phyloP scores from a whole-genome alignment of 2,329 filamentous ascomycete genomes.

The Plenodomus lindquistii region DNA sequence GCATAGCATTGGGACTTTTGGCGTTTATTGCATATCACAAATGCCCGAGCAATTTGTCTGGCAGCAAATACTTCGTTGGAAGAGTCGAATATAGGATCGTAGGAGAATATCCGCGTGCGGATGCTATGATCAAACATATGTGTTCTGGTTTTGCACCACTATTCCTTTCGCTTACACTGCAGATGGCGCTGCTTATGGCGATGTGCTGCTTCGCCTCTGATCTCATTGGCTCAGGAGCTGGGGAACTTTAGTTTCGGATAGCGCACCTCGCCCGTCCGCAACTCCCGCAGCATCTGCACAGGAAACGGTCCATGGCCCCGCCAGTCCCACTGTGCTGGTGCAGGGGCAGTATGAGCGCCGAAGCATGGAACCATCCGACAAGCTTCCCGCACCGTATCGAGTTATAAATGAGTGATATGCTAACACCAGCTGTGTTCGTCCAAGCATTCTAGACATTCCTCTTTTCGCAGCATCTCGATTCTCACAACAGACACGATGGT shows the following conservation, averaged over 20 bases:
- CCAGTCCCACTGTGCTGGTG: background rate
- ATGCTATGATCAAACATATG: too few species aligned
- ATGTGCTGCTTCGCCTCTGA: background rate
- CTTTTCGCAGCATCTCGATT: background rate
- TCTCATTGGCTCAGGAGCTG: background rate
- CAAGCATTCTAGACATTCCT: background rate
- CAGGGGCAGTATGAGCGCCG: background rate
- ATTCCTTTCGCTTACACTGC: too few species aligned
- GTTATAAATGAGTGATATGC: background rate
- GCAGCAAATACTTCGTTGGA: background rate
- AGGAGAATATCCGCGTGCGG: background rate
- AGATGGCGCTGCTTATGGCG: background rate
- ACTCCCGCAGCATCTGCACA: constrained; percentile 13
- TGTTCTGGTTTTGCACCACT: too few species aligned
- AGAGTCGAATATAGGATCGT: background rate
- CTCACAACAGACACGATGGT: background rate
- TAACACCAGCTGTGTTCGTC: background rate
- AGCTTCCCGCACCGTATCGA: too few species aligned
- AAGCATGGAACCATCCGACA: constrained; percentile 1
- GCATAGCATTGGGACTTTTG: constrained; percentile 6
- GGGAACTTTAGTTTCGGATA: constrained; percentile 15
- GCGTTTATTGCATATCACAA: constrained; percentile 4
- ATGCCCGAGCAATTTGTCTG: too few species aligned
- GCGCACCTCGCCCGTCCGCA: constrained; percentile 22
- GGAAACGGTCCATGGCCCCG: constrained; percentile 17